Conservation (phyloP, 2,329 filamentous ascomycete species). For the Aspergillus melleus region DNA sequence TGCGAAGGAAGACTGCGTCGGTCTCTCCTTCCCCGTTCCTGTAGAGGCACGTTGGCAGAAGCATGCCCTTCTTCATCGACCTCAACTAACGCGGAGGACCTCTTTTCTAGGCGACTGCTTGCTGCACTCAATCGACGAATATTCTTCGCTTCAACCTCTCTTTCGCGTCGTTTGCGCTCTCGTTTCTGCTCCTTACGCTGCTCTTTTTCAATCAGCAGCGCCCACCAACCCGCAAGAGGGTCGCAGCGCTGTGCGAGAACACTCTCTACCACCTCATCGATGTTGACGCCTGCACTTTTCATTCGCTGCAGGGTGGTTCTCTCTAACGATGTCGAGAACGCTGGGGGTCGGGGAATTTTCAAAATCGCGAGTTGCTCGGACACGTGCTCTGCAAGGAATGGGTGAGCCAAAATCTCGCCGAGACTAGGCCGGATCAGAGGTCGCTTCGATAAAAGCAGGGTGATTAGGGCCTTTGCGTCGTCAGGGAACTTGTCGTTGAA, state of each 20-base stretch:
- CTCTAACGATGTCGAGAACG: constrained; percentile 83
- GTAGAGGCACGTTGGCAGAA: constrained; percentile 54
- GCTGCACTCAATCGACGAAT: constrained; percentile 82
- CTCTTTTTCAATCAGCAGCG: constrained; percentile 89
- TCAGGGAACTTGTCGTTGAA: constrained; percentile 78
- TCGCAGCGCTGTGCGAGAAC: constrained; percentile 89
- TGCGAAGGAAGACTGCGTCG: constrained; percentile 69
- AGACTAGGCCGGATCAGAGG: constrained; percentile 79
- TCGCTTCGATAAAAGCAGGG: constrained; percentile 82
- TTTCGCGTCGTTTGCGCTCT: constrained; percentile 81
- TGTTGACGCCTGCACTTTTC: constrained; percentile 89
- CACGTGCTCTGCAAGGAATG: constrained; percentile 84
- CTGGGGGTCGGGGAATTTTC: constrained; percentile 73
- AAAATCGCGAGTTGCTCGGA: constrained; percentile 86
- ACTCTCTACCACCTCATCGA: constrained; percentile 91
- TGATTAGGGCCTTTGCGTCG: constrained; percentile 75
- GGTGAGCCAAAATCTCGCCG: constrained; percentile 81
- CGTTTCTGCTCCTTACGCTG: constrained; percentile 77
- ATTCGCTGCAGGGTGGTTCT: constrained; percentile 91
- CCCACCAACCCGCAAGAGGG: constrained; percentile 93
- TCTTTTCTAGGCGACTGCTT: constrained; percentile 79
- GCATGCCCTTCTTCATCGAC: constrained; percentile 72
- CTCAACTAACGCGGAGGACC: constrained; percentile 74
- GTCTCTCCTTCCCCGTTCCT: constrained; percentile 73
- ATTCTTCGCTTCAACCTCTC: constrained; percentile 76